Evolutionary conservation across 306 rosid species (phyloP).

Genomic region (Prunus dulcis): DNA sequence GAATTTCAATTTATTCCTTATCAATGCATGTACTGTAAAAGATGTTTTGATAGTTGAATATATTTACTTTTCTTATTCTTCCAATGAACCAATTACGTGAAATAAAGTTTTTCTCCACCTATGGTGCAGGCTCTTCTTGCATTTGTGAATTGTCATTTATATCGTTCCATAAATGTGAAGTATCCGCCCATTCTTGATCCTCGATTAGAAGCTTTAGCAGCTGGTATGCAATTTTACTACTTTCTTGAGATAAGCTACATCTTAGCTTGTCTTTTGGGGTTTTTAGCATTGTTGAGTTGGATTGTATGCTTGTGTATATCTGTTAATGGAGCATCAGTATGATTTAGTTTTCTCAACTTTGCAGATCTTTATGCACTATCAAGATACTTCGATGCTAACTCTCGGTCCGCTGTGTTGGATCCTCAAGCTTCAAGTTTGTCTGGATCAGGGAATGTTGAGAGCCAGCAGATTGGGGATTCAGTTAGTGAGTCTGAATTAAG

Average conservation of each 20-base stretch:
- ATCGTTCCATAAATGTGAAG: constrained; percentile 69
- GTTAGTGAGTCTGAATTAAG: constrained; percentile 62
- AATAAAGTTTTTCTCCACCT: not conserved
- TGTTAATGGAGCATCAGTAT: not conserved
- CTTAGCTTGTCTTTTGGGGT: not conserved
- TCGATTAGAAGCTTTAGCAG: constrained; percentile 72
- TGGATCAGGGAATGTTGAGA: constrained; percentile 42
- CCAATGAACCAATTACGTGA: not conserved
- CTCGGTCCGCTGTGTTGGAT: constrained; percentile 35
- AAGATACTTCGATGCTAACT: constrained; percentile 53
- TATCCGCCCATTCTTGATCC: constrained; percentile 90
- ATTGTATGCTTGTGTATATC: not conserved
- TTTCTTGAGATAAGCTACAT: not conserved
- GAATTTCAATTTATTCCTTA: not conserved
- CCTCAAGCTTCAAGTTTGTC: constrained; percentile 41
- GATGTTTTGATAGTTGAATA: not conserved
- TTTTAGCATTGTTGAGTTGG: constrained; percentile 10
- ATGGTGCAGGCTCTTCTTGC: constrained; percentile 66
- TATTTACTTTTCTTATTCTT: not conserved
- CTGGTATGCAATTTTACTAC: constrained; percentile 38
- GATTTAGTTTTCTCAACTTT: constrained; percentile 13
- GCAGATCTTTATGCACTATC: constrained; percentile 81
- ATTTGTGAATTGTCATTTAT: constrained; percentile 70
- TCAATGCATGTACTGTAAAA: not conserved
- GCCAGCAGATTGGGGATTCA: constrained; percentile 30